Base-by-base conservation (phyloP, 129 eudicot species). In the Heracleum sosnowskyi region DNA sequence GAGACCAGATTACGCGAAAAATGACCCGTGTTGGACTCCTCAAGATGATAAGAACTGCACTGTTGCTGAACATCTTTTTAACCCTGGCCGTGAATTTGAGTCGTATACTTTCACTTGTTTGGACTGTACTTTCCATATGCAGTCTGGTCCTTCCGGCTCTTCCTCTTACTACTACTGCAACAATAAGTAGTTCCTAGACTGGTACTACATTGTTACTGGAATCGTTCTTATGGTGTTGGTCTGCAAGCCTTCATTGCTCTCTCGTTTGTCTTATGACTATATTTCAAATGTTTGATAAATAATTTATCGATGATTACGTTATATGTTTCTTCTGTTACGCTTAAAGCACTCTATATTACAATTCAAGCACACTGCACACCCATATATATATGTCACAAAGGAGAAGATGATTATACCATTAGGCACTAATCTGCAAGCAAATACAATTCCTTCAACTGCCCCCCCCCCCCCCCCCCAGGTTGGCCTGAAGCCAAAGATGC, bases 121-220 rank as follows among this genome's bases (percentile, higher is more conserved):
- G 9, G 39, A 66, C 72, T 66, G 72, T 31, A 66, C 72, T 66
- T 66, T 66, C 72, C 72, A 66, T 66, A 66, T 31, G 72, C 72
- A 66, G 72, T 66, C 72, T 31, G 39, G 39, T 66, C 72, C 72
- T 33, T 31, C 72, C 1, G 72, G 72, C 72, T 31, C 72, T 66
- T 66, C 72, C 3, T 31, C 72, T 66, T 66, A 66, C 5, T 5
- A 66, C 24, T 66, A 66, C 39, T 66, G 72, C 39, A 66, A 66
- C 24, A 33, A 66, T 24, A 66, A 66, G 9, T 66, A 66, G 24
- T 66, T n/a, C n/a, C n/a, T n/a, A n/a, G n/a, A n/a, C n/a, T n/a
- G n/a, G n/a, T n/a, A n/a, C n/a, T n/a, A n/a, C n/a, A n/a, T n/a
- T n/a, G n/a, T n/a, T n/a, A n/a, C n/a, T n/a, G n/a, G n/a, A n/a